Percentiles rank a stretch among this genome's conserved stretches.
Evolutionary conservation across 225 moss, liverwort and hornwort species (phyloP).

Genomic region (Climacium dendroides): DNA sequence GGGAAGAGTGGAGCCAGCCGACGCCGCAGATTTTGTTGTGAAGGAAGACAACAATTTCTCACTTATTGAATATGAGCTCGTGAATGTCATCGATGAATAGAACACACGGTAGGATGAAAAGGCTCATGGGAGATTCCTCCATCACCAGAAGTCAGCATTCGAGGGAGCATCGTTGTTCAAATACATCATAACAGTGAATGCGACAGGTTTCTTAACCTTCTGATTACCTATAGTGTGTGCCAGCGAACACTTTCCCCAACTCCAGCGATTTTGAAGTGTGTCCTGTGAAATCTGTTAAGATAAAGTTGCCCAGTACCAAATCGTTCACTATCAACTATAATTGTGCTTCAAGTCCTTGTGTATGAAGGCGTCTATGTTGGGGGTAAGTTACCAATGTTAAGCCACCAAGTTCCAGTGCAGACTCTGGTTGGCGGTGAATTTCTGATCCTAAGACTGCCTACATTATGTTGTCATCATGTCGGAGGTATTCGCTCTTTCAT

Average conservation of each 20-base stretch:
- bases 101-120: background rate
- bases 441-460: background rate
- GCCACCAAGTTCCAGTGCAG: slow-evolving; percentile 3
- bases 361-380: slow-evolving; percentile 12
- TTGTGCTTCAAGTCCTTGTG: slow-evolving; percentile 23
- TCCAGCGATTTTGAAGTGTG: slow-evolving; percentile 68
- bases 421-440: slow-evolving; percentile 10
- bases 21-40: slow-evolving; percentile 58
- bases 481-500: background rate
- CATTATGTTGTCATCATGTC: slow-evolving; percentile 14
- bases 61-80: slow-evolving; percentile 91
- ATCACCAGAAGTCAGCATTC: background rate
- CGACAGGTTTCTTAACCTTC: slow-evolving; percentile 40
- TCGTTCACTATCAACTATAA: slow-evolving; percentile 9
- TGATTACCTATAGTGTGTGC: slow-evolving; percentile 39
- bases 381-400: slow-evolving; percentile 3
- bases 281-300: background rate
- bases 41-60: slow-evolving; percentile 98
- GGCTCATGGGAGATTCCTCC: background rate
- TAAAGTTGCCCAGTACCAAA: background rate
- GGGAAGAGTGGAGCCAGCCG: slow-evolving; percentile 88
- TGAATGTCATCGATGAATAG: slow-evolving; percentile 93
- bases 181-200: background rate
- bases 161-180: background rate
- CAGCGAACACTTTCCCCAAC: slow-evolving; percentile 30